A percentile compares a stretch with the other conserved stretches of the same genome.
phyloP scores from a whole-genome alignment of 306 rosid species.

The Vachellia pachyceras region DNA sequence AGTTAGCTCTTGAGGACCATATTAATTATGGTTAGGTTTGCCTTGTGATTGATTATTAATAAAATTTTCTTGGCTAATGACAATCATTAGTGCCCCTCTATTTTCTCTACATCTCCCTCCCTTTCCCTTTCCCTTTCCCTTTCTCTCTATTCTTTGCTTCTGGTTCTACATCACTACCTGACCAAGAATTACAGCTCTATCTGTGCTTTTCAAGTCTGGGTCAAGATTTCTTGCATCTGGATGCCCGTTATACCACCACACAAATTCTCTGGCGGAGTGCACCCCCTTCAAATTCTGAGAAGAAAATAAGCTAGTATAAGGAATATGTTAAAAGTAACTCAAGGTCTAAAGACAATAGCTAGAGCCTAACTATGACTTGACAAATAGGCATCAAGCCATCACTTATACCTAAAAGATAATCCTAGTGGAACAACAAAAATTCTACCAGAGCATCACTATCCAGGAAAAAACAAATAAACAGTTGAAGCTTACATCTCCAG shows the following conservation, averaged over 20 bases:
- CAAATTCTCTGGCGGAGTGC: slow-evolving; percentile 93
- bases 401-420: slow-evolving; percentile 21
- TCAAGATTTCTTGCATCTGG: slow-evolving; percentile 80
- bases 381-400: slow-evolving; percentile 30
- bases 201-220: slow-evolving; percentile 73
- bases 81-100: neutral
- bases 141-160: neutral
- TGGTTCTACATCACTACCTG: slow-evolving; percentile 52
- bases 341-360: slow-evolving; percentile 20
- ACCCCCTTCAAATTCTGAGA: slow-evolving; percentile 74
- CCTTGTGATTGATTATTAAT: slow-evolving; percentile 1
- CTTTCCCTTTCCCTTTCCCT: neutral
- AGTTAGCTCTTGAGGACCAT: neutral
- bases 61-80: neutral
- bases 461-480: slow-evolving; percentile 30
- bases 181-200: slow-evolving; percentile 91
- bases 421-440: slow-evolving; percentile 6
- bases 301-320: slow-evolving; percentile 17
- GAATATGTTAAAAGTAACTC: slow-evolving; percentile 6
- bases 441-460: slow-evolving; percentile 21
- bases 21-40: neutral
- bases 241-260: slow-evolving; percentile 99
- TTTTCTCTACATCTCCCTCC: neutral
- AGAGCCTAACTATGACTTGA: neutral
- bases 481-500: slow-evolving; percentile 76